Evolutionary conservation across 805 yeast genomes (phyloP), one percentile per base, ranked within the genome.

Genomic region (Candida silvatica): DNA sequence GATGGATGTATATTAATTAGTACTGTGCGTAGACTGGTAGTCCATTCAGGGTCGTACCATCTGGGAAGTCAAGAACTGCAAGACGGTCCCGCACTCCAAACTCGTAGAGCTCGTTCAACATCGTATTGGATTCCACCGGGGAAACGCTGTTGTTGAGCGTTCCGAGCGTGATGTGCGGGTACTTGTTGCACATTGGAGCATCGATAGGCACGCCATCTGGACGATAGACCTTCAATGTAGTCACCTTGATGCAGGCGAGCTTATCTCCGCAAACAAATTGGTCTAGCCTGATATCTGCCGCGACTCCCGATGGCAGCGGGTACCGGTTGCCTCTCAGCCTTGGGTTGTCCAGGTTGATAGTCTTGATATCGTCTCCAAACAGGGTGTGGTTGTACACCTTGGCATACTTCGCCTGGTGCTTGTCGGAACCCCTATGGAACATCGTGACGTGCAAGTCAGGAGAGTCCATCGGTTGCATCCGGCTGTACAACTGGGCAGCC

Each of bases 161-260:
- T 0, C 88, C 95, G 11, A 85, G 49, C 0, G 97, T 88, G 29
- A 87, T 70, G 51, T 88, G 97, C 0, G 80, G 64, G 39, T 55
- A 52, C 35, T 58, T 52, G 38, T 75, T 72, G 0, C 65, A 63
- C 6, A 56, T 34, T n/a, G 48, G 46, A 4, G 54, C 24, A 15
- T 30, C 25, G 18, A 30, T 17, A 3, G 9, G 5, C 6, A 28
- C 32, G 2, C 33, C 43, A 1, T 35, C 31, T 1, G 24, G 31
- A 20, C 41, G 24, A 12, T 17, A 15, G 29, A 51, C 32, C 6
- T 42, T 22, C 17, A 40, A 29, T 3, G 68, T 40, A 6, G 61
- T 60, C 1, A 75, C 83, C 15, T 65, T 52, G 4, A 81, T 52
- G 15, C 90, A 75, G 31, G 78, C 59, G 6, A 78, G 62, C 26